phyloP scores from a whole-genome alignment of 192 early-diverging fungal species.

The Anaeromyces robustus region DNA sequence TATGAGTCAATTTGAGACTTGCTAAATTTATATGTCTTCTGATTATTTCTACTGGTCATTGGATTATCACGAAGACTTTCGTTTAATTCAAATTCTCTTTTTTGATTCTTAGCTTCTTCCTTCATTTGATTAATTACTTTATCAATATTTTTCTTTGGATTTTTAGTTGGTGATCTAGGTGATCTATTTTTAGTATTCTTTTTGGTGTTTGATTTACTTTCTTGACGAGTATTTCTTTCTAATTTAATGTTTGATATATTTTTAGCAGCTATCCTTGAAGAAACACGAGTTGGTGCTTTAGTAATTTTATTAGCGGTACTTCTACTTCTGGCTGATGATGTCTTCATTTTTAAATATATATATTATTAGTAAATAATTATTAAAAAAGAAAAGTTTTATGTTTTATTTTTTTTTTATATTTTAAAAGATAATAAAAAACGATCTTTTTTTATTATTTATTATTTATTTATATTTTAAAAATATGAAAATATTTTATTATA shows the following conservation, averaged over 20 bases:
- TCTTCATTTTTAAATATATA: neutral
- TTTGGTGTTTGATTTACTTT: neutral
- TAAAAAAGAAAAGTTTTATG: too few relatives aligned
- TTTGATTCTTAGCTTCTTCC: neutral
- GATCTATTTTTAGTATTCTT: neutral
- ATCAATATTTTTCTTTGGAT: neutral
- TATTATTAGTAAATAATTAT: too few relatives aligned
- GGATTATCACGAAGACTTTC: neutral
- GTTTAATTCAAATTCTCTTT: neutral
- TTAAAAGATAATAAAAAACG: too few relatives aligned
- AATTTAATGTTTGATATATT: neutral
- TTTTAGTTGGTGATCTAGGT: neutral
- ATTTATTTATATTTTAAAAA: too few relatives aligned
- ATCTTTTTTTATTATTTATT: too few relatives aligned
- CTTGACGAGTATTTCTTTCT: neutral
- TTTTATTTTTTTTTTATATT: too few relatives aligned
- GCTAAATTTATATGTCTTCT: neutral
- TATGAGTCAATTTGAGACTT: neutral
- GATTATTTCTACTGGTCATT: neutral
- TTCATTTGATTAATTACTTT: neutral
- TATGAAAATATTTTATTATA: too few relatives aligned
- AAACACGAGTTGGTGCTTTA: neutral
- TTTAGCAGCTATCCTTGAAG: neutral
- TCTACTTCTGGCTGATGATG: neutral
- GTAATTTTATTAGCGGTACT: neutral